Percentiles rank a stretch among this genome's conserved stretches.
Conservation (phyloP, 2,329 filamentous ascomycete species). For the Lanzia echinophila region DNA sequence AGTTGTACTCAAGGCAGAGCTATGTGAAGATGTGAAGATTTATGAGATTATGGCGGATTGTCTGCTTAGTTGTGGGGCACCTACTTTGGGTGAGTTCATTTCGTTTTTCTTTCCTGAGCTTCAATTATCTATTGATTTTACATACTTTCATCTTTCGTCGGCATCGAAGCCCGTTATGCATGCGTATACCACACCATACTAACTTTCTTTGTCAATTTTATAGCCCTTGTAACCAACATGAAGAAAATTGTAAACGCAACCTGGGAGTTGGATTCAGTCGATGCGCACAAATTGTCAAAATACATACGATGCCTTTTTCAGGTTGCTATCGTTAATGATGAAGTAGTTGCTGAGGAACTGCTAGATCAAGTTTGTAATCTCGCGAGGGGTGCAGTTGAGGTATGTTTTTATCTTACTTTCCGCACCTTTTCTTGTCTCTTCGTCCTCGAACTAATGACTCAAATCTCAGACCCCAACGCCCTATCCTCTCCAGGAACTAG, state of each 20-base stretch:
- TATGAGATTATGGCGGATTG: constrained; percentile 62
- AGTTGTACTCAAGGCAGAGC: constrained; percentile 48
- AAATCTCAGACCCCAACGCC: constrained; percentile 33
- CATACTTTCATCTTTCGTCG: background rate
- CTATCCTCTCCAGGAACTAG: constrained; percentile 62
- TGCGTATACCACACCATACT: background rate
- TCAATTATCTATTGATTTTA: constrained; percentile 3
- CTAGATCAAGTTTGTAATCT: constrained; percentile 56
- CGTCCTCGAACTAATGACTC: too few species aligned
- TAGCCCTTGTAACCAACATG: constrained; percentile 39
- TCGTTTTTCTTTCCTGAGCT: background rate
- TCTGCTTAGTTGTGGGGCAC: constrained; percentile 47
- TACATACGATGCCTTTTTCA: constrained; percentile 77
- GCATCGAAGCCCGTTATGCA: too few species aligned
- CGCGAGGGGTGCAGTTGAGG: constrained; percentile 43
- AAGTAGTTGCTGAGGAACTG: constrained; percentile 47
- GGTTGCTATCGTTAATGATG: constrained; percentile 49
- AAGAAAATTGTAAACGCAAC: constrained; percentile 65
- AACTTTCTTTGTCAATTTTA: constrained; percentile 5
- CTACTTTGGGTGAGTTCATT: constrained; percentile 40
- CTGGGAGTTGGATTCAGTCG: constrained; percentile 49
- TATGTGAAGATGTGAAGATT: constrained; percentile 39
- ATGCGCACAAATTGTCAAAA: constrained; percentile 56
- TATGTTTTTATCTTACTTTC: constrained; percentile 25
- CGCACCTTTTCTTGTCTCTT: background rate